Percentiles rank a stretch among this genome's conserved stretches.
Evolutionary conservation across 495 filamentous ascomycete species (phyloP).

Genomic region (Physcia stellaris): DNA sequence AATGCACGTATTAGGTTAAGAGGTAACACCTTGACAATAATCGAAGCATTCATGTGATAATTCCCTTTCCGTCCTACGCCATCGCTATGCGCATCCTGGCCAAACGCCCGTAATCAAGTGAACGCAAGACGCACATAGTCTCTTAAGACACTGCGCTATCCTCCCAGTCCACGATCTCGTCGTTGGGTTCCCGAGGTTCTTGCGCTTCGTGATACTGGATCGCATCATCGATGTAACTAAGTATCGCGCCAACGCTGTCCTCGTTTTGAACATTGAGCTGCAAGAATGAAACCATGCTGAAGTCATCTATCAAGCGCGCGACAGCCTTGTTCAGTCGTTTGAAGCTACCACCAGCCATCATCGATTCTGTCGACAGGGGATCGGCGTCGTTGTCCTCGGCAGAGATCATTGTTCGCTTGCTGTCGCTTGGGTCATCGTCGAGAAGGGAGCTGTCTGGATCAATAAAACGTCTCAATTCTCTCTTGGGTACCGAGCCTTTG

Average conservation of each 20-base stretch:
- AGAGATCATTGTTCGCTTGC: conserved; percentile 16
- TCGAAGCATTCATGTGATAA: too few relatives aligned
- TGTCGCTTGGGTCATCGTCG: conserved; percentile 51
- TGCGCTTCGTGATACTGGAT: conserved; percentile 95
- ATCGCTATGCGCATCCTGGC: conserved; percentile 3
- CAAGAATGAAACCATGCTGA: conserved; percentile 93
- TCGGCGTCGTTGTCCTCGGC: conserved; percentile 31
- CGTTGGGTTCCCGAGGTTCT: conserved; percentile 75
- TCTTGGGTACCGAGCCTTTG: conserved; percentile 64
- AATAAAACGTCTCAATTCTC: conserved; percentile 75
- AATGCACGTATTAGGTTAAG: too few relatives aligned
- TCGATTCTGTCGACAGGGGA: conserved; percentile 42
- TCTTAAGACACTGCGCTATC: conserved; percentile 27
- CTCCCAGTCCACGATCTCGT: conserved; percentile 58
- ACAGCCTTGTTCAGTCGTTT: conserved; percentile 71
- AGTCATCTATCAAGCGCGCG: conserved; percentile 81
- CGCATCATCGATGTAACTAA: conserved; percentile 94
- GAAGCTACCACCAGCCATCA: conserved; percentile 71
- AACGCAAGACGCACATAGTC: not conserved
- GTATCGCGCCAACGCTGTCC: conserved; percentile 77
- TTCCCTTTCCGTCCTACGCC: not conserved
- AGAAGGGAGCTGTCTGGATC: conserved; percentile 68
- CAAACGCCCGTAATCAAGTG: not conserved
- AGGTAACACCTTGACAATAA: too few relatives aligned
- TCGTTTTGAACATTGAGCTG: conserved; percentile 83